Percentiles rank a stretch among this genome's conserved stretches.
Evolutionary conservation across 2,329 filamentous ascomycete species (phyloP).

Genomic region (Ophidiomyces ophidiicola): DNA sequence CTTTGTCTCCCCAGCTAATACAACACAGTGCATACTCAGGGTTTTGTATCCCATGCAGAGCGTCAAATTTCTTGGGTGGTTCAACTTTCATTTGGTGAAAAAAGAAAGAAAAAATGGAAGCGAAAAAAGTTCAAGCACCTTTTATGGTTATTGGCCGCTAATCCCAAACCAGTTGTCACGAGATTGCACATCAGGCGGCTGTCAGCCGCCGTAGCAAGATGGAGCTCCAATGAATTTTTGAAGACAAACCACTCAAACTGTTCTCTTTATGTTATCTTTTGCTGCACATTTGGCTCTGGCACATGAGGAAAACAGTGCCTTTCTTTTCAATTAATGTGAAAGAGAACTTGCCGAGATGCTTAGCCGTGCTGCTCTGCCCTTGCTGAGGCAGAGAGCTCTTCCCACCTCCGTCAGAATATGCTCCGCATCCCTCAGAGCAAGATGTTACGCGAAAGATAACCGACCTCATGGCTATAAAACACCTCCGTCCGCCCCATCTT

Average conservation of each 20-base stretch:
- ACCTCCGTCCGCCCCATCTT: constrained; percentile 14
- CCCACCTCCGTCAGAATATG: constrained; percentile 27
- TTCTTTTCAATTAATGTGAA: constrained; percentile 15
- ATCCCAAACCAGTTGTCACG: constrained; percentile 5
- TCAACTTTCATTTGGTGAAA: constrained; percentile 43
- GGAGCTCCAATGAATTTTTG: constrained; percentile 7
- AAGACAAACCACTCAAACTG: neutral
- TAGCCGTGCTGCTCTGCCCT: constrained; percentile 35
- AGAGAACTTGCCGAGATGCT: constrained; percentile 28
- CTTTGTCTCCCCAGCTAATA: constrained; percentile 41
- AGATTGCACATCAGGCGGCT: constrained; percentile 2
- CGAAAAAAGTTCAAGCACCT: constrained; percentile 4
- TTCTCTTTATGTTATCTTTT: neutral
- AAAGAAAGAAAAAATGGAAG: constrained; percentile 22
- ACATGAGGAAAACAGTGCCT: constrained; percentile 17
- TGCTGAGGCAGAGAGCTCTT: constrained; percentile 32
- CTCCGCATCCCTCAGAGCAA: constrained; percentile 24
- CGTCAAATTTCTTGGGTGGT: constrained; percentile 46
- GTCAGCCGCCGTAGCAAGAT: constrained; percentile 2
- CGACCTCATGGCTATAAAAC: constrained; percentile 19
- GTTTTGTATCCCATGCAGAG: constrained; percentile 28
- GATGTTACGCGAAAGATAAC: constrained; percentile 31
- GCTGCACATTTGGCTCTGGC: constrained; percentile 4
- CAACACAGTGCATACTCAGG: constrained; percentile 46
- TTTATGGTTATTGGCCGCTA: neutral